Evolutionary conservation across 2,329 filamentous ascomycete genomes (phyloP).

Genomic region (Penicillium sp.): DNA sequence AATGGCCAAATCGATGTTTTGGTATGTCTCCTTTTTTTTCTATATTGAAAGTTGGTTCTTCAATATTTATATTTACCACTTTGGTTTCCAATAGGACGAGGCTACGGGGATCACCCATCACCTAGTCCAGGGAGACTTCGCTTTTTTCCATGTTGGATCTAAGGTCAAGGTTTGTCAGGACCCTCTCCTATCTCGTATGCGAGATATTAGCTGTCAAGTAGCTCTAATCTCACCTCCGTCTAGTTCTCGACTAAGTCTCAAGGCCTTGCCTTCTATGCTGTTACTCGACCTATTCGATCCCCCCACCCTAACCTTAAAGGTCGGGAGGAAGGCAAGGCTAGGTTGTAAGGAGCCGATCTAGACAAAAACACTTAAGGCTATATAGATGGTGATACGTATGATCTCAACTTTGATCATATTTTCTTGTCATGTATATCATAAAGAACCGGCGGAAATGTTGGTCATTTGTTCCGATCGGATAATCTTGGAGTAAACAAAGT

Average conservation of each 20-base stretch:
- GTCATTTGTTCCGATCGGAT: not conserved
- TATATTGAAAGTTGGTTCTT: too few relatives aligned
- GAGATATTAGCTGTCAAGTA: not conserved
- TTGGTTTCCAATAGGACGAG: slow-evolving; percentile 10
- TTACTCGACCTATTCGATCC: slow-evolving; percentile 19
- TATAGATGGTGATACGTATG: not conserved
- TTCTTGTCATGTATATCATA: not conserved
- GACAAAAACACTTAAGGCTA: not conserved
- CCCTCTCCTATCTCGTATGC: not conserved
- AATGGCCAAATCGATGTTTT: slow-evolving; percentile 26
- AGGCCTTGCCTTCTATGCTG: slow-evolving; percentile 22
- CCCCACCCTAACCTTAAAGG: slow-evolving; percentile 21
- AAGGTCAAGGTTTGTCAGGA: slow-evolving; percentile 20
- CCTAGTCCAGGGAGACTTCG: slow-evolving; percentile 17
- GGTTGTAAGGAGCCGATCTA: not conserved
- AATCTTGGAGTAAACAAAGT: not conserved
- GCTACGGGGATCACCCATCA: slow-evolving; percentile 18
- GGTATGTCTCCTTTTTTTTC: slow-evolving; percentile 8
- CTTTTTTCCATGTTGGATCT: slow-evolving; percentile 19
- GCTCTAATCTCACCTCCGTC: not conserved
- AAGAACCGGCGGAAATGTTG: not conserved
- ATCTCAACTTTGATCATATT: not conserved
- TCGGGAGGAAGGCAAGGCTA: slow-evolving; percentile 18
- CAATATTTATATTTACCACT: not conserved
- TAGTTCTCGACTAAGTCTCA: slow-evolving; percentile 24